Base-by-base conservation (phyloP, 192 early-diverging fungal species). In the Lunasporangiospora selenospora region DNA sequence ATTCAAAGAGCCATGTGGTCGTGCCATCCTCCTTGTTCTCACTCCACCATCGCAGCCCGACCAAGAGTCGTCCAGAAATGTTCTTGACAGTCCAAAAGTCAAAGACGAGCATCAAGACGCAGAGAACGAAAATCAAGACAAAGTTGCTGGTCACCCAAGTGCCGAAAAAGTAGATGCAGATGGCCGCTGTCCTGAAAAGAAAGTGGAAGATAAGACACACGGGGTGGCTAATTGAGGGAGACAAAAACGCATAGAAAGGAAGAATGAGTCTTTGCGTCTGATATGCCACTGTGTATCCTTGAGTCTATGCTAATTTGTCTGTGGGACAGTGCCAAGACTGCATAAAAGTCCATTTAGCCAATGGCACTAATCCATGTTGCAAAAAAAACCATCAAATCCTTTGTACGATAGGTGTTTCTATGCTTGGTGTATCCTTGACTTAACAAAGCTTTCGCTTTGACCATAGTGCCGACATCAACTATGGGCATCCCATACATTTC, bases 41-140 rank as follows among this genome's bases (percentile, higher is more conserved):
- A 79, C 96, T 99, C 98, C 98, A 99, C 98, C 98, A 99, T 60
- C 98, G 87, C 53, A 99, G 78, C 19, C 98, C 98, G 13, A 99
- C 98, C 42, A 99, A 83, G 37, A 98, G 79, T 46, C 98, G 87
- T 1, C 98, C 98, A 21, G 95, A 91, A 19, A 99, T 92, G 70
- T 99, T 99, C 77, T 99, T 99, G 16, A 98, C 95, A 0, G 94
- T 98, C 97, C 97, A 99, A 73, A 99, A 99, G 55, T 99, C 96
- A 78, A 98, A 96, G 6, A 94, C 88, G 31, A 99, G 87, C 26
- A 94, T 82, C 33, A 99, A 82, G 13, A 97, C 89, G 43, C 91
- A 93, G 32, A 98, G 63, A 13, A 99, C 92, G 76, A 99, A 98
- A 5, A 92, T 83, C 21, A 98, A 76, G 23, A 96, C 88, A 78